Percentiles rank a stretch among this genome's conserved stretches.
Evolutionary conservation across 768 basidiomycete species (phyloP).

Genomic region (Trametes punicea): DNA sequence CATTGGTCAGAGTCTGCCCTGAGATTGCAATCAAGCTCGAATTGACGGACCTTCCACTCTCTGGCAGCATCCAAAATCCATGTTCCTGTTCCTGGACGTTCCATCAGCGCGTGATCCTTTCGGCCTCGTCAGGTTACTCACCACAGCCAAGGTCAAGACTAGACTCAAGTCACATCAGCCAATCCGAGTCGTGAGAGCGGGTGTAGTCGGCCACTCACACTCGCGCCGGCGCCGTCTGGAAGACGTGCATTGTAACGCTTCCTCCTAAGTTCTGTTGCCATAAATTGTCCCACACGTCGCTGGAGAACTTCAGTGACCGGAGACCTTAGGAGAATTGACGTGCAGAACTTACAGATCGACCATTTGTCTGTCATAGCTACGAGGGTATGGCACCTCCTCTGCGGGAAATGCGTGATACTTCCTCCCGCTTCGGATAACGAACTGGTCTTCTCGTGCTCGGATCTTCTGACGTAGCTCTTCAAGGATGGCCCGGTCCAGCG

Average conservation of each 20-base stretch:
- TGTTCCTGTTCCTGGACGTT: constrained; percentile 57
- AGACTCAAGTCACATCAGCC: constrained; percentile 12
- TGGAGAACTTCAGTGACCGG: constrained; percentile 26
- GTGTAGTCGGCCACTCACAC: constrained; percentile 43
- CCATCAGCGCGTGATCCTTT: not conserved
- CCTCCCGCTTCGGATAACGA: constrained; percentile 46
- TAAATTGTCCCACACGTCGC: constrained; percentile 68
- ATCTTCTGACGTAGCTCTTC: constrained; percentile 53
- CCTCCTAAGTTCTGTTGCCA: constrained; percentile 46
- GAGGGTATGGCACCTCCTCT: constrained; percentile 63
- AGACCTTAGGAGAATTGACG: not conserved
- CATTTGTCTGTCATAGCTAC: constrained; percentile 59
- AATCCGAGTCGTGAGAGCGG: not conserved
- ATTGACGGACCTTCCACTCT: constrained; percentile 51
- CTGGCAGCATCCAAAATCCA: constrained; percentile 69
- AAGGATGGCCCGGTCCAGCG: constrained; percentile 59
- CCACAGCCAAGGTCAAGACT: constrained; percentile 76
- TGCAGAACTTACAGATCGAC: constrained; percentile 60
- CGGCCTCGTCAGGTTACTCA: constrained; percentile 31
- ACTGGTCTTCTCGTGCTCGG: constrained; percentile 53
- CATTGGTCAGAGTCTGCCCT: not conserved
- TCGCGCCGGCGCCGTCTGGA: constrained; percentile 54
- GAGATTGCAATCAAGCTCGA: not conserved
- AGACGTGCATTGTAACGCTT: constrained; percentile 63
- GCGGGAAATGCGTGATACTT: constrained; percentile 53